Evolutionary conservation across 768 basidiomycete species (phyloP).

Genomic region (Pisolithus microcarpus): DNA sequence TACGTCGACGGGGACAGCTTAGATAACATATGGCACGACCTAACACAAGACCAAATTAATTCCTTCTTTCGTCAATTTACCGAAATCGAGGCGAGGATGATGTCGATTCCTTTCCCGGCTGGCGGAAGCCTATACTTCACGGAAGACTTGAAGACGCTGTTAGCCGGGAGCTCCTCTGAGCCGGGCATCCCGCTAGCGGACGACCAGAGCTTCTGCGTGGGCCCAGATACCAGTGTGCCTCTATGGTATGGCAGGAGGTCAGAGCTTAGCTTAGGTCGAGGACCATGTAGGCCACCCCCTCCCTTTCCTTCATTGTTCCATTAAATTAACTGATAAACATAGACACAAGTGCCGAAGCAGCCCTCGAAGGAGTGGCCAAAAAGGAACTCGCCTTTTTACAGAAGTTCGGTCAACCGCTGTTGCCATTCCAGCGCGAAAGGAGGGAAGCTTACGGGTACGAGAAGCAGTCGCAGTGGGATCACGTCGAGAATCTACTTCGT

Average conservation of each 20-base stretch:
- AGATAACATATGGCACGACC: slow-evolving; percentile 26
- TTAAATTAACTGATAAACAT: neutral
- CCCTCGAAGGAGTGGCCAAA: neutral
- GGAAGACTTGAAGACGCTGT: slow-evolving; percentile 33
- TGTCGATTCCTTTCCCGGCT: slow-evolving; percentile 42
- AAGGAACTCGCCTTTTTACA: no score
- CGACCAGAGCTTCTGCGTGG: slow-evolving; percentile 35
- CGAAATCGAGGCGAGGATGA: slow-evolving; percentile 41
- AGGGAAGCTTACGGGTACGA: no score
- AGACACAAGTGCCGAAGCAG: neutral
- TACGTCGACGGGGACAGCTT: slow-evolving; percentile 23
- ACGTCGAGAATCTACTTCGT: no score
- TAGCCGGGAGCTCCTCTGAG: slow-evolving; percentile 20
- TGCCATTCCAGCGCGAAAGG: no score
- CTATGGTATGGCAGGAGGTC: slow-evolving; percentile 46
- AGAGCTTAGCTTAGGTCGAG: slow-evolving; percentile 41
- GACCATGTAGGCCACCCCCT: slow-evolving; percentile 43
- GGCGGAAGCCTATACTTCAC: slow-evolving; percentile 46
- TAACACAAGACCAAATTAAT: slow-evolving; percentile 32
- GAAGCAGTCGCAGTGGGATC: no score
- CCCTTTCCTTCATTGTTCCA: slow-evolving; percentile 20
- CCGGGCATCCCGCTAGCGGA: slow-evolving; percentile 30
- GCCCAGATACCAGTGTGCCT: slow-evolving; percentile 35
- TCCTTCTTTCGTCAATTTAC: slow-evolving; percentile 39
- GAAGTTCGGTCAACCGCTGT: no score